A percentile compares a stretch with the other conserved stretches of the same genome.
phyloP scores from a whole-genome alignment of 140 eudicot genomes.

The Cichorium intybus region DNA sequence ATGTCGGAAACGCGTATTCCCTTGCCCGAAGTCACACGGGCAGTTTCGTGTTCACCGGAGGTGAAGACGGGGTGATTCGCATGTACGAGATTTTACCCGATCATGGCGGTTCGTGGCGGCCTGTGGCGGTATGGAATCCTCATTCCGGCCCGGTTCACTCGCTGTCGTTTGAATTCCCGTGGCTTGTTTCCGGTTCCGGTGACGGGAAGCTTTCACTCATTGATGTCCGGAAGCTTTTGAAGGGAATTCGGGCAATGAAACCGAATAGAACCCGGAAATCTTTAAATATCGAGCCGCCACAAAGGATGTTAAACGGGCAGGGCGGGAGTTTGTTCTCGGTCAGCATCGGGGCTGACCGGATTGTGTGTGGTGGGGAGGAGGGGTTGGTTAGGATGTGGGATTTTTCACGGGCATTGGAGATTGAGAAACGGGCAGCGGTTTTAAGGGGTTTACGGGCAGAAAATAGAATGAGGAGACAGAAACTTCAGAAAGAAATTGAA shows the following conservation, averaged over 20 bases:
- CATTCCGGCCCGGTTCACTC: constrained; percentile 77
- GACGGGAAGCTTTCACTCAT: constrained; percentile 88
- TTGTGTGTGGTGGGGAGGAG: constrained; percentile 91
- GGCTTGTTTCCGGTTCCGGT: constrained; percentile 92
- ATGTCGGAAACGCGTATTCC: constrained; percentile 66
- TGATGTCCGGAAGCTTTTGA: constrained; percentile 82
- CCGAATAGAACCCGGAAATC: constrained; percentile 34
- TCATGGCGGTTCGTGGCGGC: constrained; percentile 21
- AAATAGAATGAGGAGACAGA: constrained; percentile 78
- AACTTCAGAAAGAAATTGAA: constrained; percentile 61
- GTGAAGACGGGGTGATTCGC: constrained; percentile 82
- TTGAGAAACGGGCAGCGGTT: constrained; percentile 50
- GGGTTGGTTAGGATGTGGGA: constrained; percentile 84
- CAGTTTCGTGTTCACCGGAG: constrained; percentile 81
- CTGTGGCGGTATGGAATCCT: constrained; percentile 76
- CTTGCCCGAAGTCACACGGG: constrained; percentile 91
- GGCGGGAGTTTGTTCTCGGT: constrained; percentile 71
- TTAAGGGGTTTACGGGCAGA: constrained; percentile 58
- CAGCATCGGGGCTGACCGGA: constrained; percentile 82
- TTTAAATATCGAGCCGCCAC: constrained; percentile 72
- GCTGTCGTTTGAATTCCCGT: constrained; percentile 93
- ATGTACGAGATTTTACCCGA: constrained; percentile 67
- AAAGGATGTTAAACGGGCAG: constrained; percentile 69
- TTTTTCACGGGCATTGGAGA: constrained; percentile 86
- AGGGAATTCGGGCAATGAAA: constrained; percentile 34